These are phyloP conservation scores for Sporobolomyces phaffii DNA, from an alignment of 768 basidiomycete genomes.

Conservation along the genomic window DNA sequence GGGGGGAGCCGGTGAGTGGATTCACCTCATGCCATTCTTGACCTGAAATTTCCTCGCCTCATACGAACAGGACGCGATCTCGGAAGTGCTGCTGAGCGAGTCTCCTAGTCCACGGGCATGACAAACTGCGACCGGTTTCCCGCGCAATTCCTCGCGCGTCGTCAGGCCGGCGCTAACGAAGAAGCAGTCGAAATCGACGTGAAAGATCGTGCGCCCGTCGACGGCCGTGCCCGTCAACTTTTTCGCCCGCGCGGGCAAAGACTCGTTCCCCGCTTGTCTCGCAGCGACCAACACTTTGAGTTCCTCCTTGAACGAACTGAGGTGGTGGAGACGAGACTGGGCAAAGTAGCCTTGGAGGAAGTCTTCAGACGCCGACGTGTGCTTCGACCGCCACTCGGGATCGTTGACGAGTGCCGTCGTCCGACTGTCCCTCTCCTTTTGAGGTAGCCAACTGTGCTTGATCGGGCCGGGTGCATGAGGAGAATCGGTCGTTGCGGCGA, in stretches of 20 bases:
- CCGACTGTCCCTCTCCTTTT: constrained; percentile 52
- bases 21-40: constrained; percentile 89
- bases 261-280: constrained; percentile 67
- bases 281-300: constrained; percentile 69
- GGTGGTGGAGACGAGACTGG: constrained; percentile 84
- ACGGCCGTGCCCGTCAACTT: constrained; percentile 32
- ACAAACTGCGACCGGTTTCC: constrained; percentile 89
- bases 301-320: constrained; percentile 88
- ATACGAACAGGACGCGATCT: constrained; percentile 90
- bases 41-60: constrained; percentile 84
- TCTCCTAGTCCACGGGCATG: constrained; percentile 70
- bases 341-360: constrained; percentile 75
- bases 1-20: no score
- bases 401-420: constrained; percentile 75
- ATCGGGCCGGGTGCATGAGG: constrained; percentile 1
- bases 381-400: constrained; percentile 74
- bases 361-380: constrained; percentile 71
- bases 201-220: constrained; percentile 51
- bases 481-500: constrained; percentile 28
- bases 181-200: constrained; percentile 77
- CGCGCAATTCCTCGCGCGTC: constrained; percentile 69
- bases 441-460: constrained; percentile 46
- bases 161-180: constrained; percentile 83
- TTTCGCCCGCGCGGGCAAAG: constrained; percentile 5
- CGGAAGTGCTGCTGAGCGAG: constrained; percentile 67